Percentiles rank a stretch among this genome's conserved stretches.
Evolutionary conservation across 345 rosid species (phyloP).

Genomic region (Stellera chamaejasme): DNA sequence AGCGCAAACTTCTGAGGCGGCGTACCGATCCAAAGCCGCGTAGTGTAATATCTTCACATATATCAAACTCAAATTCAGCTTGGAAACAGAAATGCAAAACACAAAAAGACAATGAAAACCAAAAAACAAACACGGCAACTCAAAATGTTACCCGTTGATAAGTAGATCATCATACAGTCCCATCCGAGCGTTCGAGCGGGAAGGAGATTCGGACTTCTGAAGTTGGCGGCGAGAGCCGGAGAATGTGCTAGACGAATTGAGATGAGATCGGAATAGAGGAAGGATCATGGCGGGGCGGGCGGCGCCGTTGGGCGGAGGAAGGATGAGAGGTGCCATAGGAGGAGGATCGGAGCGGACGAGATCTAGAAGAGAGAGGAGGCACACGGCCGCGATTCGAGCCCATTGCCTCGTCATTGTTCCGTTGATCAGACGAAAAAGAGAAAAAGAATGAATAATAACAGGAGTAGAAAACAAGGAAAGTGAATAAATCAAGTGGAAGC

Average conservation of each 20-base stretch:
- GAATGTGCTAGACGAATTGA: constrained; percentile 26
- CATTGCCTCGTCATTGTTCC: constrained; percentile 20
- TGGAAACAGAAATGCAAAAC: not conserved
- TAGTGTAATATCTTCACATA: constrained; percentile 64
- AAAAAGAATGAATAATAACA: not conserved
- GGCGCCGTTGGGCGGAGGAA: constrained; percentile 18
- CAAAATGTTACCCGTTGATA: constrained; percentile 50
- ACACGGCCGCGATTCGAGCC: constrained; percentile 9
- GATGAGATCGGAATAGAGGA: constrained; percentile 58
- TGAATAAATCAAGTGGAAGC: constrained; percentile 11
- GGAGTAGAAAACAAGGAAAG: not conserved
- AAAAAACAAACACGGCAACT: not conserved
- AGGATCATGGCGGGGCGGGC: constrained; percentile 53
- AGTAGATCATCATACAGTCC: constrained; percentile 94
- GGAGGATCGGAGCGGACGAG: constrained; percentile 18
- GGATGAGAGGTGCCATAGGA: constrained; percentile 15
- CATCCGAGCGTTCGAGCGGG: constrained; percentile 64
- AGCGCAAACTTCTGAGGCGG: constrained; percentile 90
- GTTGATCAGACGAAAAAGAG: not conserved
- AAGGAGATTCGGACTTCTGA: constrained; percentile 29
- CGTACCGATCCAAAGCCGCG: constrained; percentile 89
- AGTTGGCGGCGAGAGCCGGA: constrained; percentile 45
- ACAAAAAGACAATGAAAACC: constrained; percentile 2
- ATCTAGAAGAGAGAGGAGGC: constrained; percentile 13
- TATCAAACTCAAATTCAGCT: constrained; percentile 7